Evolutionary conservation across 176 grass and related monocot genomes (phyloP).

Genomic region (barley (Hordeum vulgare)): DNA sequence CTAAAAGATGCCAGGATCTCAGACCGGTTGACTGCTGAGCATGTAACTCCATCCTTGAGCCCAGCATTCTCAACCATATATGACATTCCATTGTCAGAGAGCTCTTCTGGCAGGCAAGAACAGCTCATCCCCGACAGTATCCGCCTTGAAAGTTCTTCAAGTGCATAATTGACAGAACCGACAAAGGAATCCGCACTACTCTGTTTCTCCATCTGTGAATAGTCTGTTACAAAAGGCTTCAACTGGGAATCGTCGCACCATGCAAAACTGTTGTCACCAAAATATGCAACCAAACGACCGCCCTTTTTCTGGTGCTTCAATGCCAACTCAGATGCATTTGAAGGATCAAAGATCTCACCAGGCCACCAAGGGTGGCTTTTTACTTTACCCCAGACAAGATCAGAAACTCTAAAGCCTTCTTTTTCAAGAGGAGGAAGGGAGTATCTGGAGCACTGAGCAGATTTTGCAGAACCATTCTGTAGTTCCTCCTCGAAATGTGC

Average conservation of each 20-base stretch:
- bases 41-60: conserved; percentile 60
- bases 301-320: conserved; percentile 75
- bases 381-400: conserved; percentile 98
- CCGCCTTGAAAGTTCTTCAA: conserved; percentile 81
- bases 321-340: conserved; percentile 79
- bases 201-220: conserved; percentile 89
- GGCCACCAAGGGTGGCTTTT: conserved; percentile 99
- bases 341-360: conserved; percentile 79
- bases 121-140: conserved; percentile 68
- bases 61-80: conserved; percentile 92
- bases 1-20: conserved; percentile 65
- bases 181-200: conserved; percentile 69
- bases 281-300: conserved; percentile 75
- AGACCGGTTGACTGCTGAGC: conserved; percentile 48
- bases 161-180: conserved; percentile 59
- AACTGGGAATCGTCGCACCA: conserved; percentile 93
- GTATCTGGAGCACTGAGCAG: conserved; percentile 41
- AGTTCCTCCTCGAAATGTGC: neutral
- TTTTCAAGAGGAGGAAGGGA: conserved; percentile 48
- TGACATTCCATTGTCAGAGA: conserved; percentile 42
- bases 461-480: neutral
- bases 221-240: conserved; percentile 74
- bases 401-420: conserved; percentile 48
- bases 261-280: conserved; percentile 92
- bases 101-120: conserved; percentile 60